Evolutionary conservation across 352 stramenopile genomes (phyloP).

Genomic region (Phytopythium mirpurense): DNA sequence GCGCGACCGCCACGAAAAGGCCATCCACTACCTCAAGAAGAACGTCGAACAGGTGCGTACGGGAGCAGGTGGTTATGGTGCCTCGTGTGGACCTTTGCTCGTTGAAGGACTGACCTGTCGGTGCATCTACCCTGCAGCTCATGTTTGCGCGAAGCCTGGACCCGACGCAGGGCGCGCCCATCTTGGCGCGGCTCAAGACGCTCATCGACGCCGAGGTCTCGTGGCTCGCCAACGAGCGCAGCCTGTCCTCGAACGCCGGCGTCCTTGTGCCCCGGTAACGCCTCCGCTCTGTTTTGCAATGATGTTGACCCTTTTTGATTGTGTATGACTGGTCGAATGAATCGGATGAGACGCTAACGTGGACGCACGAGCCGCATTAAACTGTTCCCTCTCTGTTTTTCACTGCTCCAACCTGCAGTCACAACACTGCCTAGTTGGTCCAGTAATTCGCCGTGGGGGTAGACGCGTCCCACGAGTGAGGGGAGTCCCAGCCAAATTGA

Average conservation of each 20-base stretch:
- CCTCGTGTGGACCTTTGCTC: no score
- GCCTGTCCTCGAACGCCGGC: slow-evolving; percentile 15
- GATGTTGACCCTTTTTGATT: neutral
- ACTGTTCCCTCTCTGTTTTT: neutral
- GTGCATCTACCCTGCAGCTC: slow-evolving; percentile 31
- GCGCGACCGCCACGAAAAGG: slow-evolving; percentile 71
- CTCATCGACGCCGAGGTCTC: slow-evolving; percentile 62
- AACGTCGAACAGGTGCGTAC: slow-evolving; percentile 74
- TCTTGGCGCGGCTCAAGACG: slow-evolving; percentile 59
- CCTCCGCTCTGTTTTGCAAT: no score
- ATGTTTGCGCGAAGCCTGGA: slow-evolving; percentile 74
- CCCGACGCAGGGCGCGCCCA: slow-evolving; percentile 50
- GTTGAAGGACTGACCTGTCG: neutral
- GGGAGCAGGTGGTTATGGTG: neutral
- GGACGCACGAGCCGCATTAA: neutral
- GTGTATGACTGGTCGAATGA: neutral
- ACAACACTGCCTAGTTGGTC: neutral
- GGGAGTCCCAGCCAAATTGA: no score
- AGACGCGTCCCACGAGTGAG: neutral
- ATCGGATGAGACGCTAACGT: neutral
- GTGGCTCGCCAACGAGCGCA: slow-evolving; percentile 63
- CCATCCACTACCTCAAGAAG: slow-evolving; percentile 71
- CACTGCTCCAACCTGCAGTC: neutral
- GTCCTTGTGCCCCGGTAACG: slow-evolving; percentile 43
- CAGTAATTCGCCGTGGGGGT: neutral